Percentiles rank a stretch among this genome's conserved stretches.
phyloP scores from a whole-genome alignment of 1,284 basidiomycete species.

The Fomes fomentarius region DNA sequence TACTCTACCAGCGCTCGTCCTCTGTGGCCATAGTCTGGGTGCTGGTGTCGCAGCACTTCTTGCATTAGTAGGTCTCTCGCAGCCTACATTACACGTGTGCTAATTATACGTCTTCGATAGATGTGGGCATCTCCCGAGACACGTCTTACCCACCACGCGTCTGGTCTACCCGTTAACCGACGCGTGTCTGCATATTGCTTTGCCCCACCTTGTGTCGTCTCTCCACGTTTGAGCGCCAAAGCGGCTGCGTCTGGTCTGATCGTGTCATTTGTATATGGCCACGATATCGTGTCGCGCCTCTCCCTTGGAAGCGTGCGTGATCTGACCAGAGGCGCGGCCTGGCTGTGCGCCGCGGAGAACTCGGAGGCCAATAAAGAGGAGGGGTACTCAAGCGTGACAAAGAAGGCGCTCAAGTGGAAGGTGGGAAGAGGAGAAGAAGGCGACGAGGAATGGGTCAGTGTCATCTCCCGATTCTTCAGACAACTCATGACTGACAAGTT shows the following conservation, averaged over 20 bases:
- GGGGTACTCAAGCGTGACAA: slow-evolving; percentile 65
- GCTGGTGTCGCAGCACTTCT: slow-evolving; percentile 82
- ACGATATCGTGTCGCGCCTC: slow-evolving; percentile 80
- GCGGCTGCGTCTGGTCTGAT: slow-evolving; percentile 48
- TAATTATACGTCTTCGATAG: slow-evolving; percentile 38
- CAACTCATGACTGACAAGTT: neutral
- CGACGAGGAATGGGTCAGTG: slow-evolving; percentile 67
- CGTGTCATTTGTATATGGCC: slow-evolving; percentile 79
- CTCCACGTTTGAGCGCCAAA: slow-evolving; percentile 19
- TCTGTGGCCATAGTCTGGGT: slow-evolving; percentile 88
- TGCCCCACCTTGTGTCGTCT: slow-evolving; percentile 69
- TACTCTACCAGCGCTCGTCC: slow-evolving; percentile 56
- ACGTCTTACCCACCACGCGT: slow-evolving; percentile 70
- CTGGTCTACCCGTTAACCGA: slow-evolving; percentile 70
- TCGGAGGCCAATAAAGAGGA: slow-evolving; percentile 39
- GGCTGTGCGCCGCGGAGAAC: slow-evolving; percentile 73
- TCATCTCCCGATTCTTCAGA: neutral
- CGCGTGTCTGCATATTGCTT: slow-evolving; percentile 79
- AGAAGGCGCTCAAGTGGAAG: slow-evolving; percentile 61
- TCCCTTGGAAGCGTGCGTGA: slow-evolving; percentile 80
- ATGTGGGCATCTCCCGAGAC: slow-evolving; percentile 85
- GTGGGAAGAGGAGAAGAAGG: slow-evolving; percentile 53
- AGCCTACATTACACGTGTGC: neutral
- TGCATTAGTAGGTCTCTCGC: slow-evolving; percentile 57
- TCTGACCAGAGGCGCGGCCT: slow-evolving; percentile 72